Percentiles rank a stretch among this genome's conserved stretches.
Evolutionary conservation across 371 early-diverging fungal genomes (phyloP).

Genomic region (Circinella umbellata): DNA sequence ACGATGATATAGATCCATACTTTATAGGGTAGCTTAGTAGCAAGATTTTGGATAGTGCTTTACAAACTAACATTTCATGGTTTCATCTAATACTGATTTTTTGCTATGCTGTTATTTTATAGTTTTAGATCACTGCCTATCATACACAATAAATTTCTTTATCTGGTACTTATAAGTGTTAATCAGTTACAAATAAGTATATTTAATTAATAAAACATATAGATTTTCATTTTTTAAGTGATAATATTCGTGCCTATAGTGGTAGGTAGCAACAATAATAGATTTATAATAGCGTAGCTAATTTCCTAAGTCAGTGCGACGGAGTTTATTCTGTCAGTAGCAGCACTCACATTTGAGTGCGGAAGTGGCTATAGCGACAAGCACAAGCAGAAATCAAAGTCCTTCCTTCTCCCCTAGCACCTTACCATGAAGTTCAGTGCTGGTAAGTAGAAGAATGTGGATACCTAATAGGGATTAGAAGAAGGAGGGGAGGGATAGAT

Average conservation of each 20-base stretch:
- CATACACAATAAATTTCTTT: too few relatives aligned
- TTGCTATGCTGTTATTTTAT: too few relatives aligned
- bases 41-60: not conserved
- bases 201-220: too few relatives aligned
- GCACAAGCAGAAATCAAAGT: slow-evolving; percentile 1
- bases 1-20: not conserved
- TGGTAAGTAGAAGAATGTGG: slow-evolving; percentile 8
- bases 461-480: not conserved
- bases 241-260: too few relatives aligned
- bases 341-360: not conserved
- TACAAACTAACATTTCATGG: not conserved
- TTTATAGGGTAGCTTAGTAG: not conserved
- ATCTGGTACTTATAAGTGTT: too few relatives aligned
- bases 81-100: not conserved
- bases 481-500: not conserved
- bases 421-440: slow-evolving; percentile 18
- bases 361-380: not conserved
- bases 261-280: not conserved
- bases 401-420: slow-evolving; percentile 13
- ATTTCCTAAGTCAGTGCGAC: not conserved
- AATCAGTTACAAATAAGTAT: too few relatives aligned
- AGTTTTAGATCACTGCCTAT: too few relatives aligned
- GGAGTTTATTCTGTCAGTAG: not conserved
- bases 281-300: not conserved
- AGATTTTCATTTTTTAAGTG: too few relatives aligned